Conservation (phyloP, 2,329 filamentous ascomycete species). For the Arthrobotrys iridis region DNA sequence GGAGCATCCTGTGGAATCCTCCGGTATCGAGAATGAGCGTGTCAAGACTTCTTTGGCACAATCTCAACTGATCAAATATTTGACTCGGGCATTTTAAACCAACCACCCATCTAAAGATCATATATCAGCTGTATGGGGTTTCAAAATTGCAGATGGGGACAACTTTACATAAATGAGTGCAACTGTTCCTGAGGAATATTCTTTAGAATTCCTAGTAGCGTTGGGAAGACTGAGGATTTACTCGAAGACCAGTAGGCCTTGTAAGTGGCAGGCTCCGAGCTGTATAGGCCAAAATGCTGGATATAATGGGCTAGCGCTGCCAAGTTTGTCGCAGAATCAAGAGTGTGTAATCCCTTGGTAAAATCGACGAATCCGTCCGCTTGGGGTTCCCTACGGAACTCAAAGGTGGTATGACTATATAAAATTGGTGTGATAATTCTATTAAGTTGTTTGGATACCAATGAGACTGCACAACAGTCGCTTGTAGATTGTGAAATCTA, state of each 20-base stretch:
- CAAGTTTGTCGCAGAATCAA: background rate
- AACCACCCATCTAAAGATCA: background rate
- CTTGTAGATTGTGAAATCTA: background rate
- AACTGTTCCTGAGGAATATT: constrained; percentile 10
- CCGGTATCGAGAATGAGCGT: too few species aligned
- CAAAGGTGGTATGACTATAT: background rate
- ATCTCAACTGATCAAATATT: background rate
- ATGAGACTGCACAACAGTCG: background rate
- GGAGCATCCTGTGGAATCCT: too few species aligned
- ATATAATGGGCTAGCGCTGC: background rate
- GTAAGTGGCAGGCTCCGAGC: background rate
- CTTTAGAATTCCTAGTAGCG: background rate
- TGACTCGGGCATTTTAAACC: background rate
- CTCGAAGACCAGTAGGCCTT: background rate
- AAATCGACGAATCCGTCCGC: background rate
- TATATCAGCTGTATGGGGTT: background rate
- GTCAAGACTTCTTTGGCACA: too few species aligned
- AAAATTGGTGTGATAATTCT: constrained; percentile 12
- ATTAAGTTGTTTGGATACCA: background rate
- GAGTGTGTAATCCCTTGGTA: background rate
- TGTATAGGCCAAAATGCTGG: constrained; percentile 5
- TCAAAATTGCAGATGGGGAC: background rate
- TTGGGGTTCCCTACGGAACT: background rate
- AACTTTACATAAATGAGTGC: constrained; percentile 15
- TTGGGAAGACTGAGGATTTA: background rate